phyloP scores from a whole-genome alignment of 805 yeast species.

The Metschnikowia noctiluminum region DNA sequence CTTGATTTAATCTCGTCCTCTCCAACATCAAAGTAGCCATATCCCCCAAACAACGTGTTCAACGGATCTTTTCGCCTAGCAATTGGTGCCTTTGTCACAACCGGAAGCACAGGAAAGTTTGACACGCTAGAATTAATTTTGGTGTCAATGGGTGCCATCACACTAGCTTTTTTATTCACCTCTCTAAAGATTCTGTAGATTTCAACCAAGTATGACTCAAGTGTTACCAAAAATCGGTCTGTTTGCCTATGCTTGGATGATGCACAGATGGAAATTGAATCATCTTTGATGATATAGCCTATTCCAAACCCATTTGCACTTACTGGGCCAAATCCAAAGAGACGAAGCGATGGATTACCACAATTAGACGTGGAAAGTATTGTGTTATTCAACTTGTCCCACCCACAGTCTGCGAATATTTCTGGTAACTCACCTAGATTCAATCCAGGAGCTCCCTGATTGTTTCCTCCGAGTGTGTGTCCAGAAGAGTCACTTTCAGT shows the following conservation, averaged over 20 bases:
- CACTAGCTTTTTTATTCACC: slow-evolving; percentile 17
- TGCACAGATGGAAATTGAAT: slow-evolving; percentile 49
- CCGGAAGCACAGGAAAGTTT: background rate
- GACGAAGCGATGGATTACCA: slow-evolving; percentile 56
- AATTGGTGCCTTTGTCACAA: slow-evolving; percentile 11
- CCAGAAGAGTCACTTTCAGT: slow-evolving; percentile 24
- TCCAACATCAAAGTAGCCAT: slow-evolving; percentile 59
- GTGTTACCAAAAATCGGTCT: slow-evolving; percentile 49
- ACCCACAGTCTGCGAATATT: slow-evolving; percentile 79
- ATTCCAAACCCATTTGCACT: slow-evolving; percentile 57
- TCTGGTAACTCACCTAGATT: slow-evolving; percentile 51
- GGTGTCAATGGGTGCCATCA: slow-evolving; percentile 25
- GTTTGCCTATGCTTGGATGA: slow-evolving; percentile 63
- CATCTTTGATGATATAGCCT: slow-evolving; percentile 53
- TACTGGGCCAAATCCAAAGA: slow-evolving; percentile 61
- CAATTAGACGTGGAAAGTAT: slow-evolving; percentile 58
- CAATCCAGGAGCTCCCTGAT: slow-evolving; percentile 14
- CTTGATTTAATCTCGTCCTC: slow-evolving; percentile 51
- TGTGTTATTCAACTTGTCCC: slow-evolving; percentile 81
- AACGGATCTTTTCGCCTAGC: slow-evolving; percentile 14
- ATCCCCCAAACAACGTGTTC: slow-evolving; percentile 50
- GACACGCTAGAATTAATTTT: slow-evolving; percentile 17
- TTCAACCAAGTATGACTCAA: slow-evolving; percentile 48
- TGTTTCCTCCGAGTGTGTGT: slow-evolving; percentile 26
- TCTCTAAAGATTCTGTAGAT: slow-evolving; percentile 35